Conservation (phyloP, 257 asterid genomes). For the Solanum microdontum region DNA sequence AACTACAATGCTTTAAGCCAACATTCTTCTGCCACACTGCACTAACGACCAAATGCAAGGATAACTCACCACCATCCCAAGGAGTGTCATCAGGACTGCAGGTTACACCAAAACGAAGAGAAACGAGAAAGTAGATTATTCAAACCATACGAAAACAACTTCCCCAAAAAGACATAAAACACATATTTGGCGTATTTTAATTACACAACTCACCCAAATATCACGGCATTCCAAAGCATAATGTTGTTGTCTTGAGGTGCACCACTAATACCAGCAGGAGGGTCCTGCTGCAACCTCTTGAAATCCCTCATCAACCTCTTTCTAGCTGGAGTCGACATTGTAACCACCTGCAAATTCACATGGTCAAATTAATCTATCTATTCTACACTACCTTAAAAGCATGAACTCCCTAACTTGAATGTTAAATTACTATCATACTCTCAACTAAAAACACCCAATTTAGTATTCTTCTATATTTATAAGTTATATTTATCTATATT, state of each 20-base stretch:
- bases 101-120: constrained; percentile 34
- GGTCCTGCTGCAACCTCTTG: constrained; percentile 77
- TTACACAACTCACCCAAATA: constrained; percentile 48
- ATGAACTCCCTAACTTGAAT: too few relatives aligned
- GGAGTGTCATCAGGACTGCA: constrained; percentile 91
- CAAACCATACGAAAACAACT: not conserved
- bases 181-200: not conserved
- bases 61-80: constrained; percentile 82
- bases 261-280: constrained; percentile 78
- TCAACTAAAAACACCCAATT: too few relatives aligned
- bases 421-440: too few relatives aligned
- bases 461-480: too few relatives aligned
- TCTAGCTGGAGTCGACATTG: constrained; percentile 71
- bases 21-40: not conserved
- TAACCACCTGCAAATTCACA: constrained; percentile 17
- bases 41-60: constrained; percentile 9
- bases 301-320: constrained; percentile 85
- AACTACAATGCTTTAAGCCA: not conserved
- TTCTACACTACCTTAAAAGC: not conserved
- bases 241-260: constrained; percentile 76
- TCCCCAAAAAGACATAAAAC: not conserved
- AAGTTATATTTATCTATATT: too few relatives aligned
- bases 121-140: constrained; percentile 15
- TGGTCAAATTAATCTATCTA: not conserved
- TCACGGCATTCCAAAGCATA: constrained; percentile 79